Base-by-base conservation (phyloP, 495 filamentous ascomycete genomes). In the Pseudoneurospora amorphoporcata region DNA sequence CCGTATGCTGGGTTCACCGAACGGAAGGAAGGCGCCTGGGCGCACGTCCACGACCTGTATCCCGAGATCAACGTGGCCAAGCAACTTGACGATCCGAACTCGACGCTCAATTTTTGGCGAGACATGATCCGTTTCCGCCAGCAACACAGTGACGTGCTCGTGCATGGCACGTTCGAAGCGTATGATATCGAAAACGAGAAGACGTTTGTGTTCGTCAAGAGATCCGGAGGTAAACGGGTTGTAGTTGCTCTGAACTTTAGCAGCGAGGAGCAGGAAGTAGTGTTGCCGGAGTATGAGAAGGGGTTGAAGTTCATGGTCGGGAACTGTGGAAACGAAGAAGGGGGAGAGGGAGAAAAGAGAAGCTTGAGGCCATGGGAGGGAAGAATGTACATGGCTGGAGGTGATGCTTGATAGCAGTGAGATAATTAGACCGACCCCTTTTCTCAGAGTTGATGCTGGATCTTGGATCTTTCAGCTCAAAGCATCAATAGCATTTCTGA, bases 21-120 rank as follows among this genome's bases (percentile, higher is more conserved):
- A 68, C 3, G 39, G 8, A n/a, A 70, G 39, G 23, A 70, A 17
- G 77, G 74, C 19, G 71, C 73, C 61, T 91, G 89, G 89, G 90
- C 90, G 87, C 78, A 86, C 2, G 83, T 86, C 35, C 83, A 89
- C 73, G 87, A 89, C 65, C 78, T 83, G 23, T 89, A 88, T 70
- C 73, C 73, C 4, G 79, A 81, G 9, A 75, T 89, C 69, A 90
- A 90, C 70, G 86, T 84, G 9, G 81, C 80, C 47, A 76, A 77
- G 8, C 87, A 90, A 76, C 72, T 73, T 0, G 70, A 73, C 0
- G 82, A 85, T 42, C 40, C 76, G 4, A 74, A 74, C 5, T 84
- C 81, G 14, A 81, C 86, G 14, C 79, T 86, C 42, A 73, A 73
- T 6, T 88, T 86, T 79, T 89, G 86, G 81, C 80, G 80, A 19